phyloP scores from a whole-genome alignment of 441 rosid genomes.

The Gossypium lobatum region DNA sequence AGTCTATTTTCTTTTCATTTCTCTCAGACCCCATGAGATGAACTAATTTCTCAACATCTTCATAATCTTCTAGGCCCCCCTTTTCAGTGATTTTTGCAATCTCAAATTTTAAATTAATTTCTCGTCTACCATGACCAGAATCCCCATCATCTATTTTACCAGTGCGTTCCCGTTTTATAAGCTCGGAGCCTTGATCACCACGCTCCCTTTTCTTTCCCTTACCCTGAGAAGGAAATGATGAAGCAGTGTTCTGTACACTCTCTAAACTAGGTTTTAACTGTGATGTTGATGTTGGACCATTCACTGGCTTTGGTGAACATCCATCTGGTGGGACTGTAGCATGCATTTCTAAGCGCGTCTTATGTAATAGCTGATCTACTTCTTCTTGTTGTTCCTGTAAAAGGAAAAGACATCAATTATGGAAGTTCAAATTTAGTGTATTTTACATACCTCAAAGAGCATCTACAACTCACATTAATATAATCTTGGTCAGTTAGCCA shows the following conservation, averaged over 20 bases:
- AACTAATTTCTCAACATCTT: constrained; percentile 76
- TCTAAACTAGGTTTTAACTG: constrained; percentile 62
- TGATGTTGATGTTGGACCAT: constrained; percentile 65
- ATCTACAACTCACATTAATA: constrained; percentile 52
- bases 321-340: constrained; percentile 67
- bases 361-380: constrained; percentile 66
- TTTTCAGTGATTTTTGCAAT: constrained; percentile 66
- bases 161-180: constrained; percentile 69
- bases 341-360: constrained; percentile 73
- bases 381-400: constrained; percentile 69
- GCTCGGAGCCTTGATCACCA: constrained; percentile 67
- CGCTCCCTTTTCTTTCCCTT: constrained; percentile 96
- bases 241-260: constrained; percentile 43
- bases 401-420: constrained; percentile 9
- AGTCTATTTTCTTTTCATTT: constrained; percentile 68
- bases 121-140: constrained; percentile 45
- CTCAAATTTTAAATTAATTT: constrained; percentile 57
- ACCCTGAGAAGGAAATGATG: constrained; percentile 58
- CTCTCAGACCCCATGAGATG: constrained; percentile 66
- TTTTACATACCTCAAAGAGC: not conserved
- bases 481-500: constrained; percentile 93
- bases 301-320: constrained; percentile 73
- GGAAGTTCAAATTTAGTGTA: not conserved
- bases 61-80: constrained; percentile 70
- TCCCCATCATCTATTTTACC: constrained; percentile 59